Conservation (phyloP, 2,329 filamentous ascomycete species). For the Zelopaecilomyces penicillatus region DNA sequence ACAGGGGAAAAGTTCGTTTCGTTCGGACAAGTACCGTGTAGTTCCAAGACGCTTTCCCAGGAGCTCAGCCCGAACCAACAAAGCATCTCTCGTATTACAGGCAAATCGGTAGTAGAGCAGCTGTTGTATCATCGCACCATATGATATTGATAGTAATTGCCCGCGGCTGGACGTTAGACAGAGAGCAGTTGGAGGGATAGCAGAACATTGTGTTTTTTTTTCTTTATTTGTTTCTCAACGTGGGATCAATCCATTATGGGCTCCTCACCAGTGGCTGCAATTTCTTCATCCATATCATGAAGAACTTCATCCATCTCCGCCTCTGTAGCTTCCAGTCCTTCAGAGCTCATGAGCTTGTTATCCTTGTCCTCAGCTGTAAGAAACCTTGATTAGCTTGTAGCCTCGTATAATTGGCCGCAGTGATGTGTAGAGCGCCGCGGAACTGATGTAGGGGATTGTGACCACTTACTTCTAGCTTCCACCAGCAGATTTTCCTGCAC, state of each 20-base stretch:
- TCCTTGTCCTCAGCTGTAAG: conserved; percentile 56
- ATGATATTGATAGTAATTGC: too few species aligned
- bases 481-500: conserved; percentile 84
- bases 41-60: too few species aligned
- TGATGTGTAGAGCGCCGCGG: background rate
- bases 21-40: too few species aligned
- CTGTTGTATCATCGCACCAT: too few species aligned
- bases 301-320: conserved; percentile 50
- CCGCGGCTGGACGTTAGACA: too few species aligned
- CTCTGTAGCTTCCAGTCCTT: conserved; percentile 55
- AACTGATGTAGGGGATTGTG: background rate
- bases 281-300: conserved; percentile 33
- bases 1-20: too few species aligned
- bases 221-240: background rate
- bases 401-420: background rate
- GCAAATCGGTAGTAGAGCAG: too few species aligned
- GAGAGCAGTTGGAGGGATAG: too few species aligned
- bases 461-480: conserved; percentile 61
- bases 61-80: too few species aligned
- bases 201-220: background rate
- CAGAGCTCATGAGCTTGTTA: conserved; percentile 59
- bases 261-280: conserved; percentile 16
- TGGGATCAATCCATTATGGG: conserved; percentile 8
- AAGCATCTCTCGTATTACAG: too few species aligned
- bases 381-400: conserved; percentile 1